These are phyloP conservation scores for Ophioceras dolichostomum DNA, from an alignment of 2,329 filamentous ascomycete species.

Conservation along the genomic window DNA sequence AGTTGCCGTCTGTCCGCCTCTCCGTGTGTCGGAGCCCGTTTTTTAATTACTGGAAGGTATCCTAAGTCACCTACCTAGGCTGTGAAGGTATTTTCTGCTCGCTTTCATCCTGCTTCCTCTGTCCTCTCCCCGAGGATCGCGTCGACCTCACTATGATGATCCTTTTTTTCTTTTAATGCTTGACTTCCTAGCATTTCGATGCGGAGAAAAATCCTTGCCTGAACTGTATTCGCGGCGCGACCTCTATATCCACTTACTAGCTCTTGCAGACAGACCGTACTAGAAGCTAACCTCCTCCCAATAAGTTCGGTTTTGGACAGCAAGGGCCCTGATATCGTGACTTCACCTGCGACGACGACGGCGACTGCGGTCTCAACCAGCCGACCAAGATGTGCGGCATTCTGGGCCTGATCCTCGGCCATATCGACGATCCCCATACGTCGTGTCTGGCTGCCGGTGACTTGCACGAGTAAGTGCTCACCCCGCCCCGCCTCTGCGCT, in stretches of 20 bases:
- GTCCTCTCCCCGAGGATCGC: neutral
- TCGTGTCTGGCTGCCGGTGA: conserved; percentile 42
- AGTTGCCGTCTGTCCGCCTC: too few relatives aligned
- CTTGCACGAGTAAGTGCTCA: too few relatives aligned
- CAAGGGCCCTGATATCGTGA: neutral
- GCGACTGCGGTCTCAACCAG: too few relatives aligned
- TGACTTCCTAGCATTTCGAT: conserved; percentile 2
- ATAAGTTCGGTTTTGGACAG: neutral
- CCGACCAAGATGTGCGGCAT: conserved; percentile 46
- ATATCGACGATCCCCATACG: conserved; percentile 24
- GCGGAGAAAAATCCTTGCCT: conserved; percentile 1
- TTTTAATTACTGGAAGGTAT: too few relatives aligned
- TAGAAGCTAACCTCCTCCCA: neutral
- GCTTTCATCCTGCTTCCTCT: too few relatives aligned
- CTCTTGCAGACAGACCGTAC: neutral
- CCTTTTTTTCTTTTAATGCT: conserved; percentile 4
- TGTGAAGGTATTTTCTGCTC: too few relatives aligned
- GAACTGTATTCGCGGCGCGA: neutral
- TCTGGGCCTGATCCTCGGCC: conserved; percentile 46
- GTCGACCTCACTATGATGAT: conserved; percentile 1
- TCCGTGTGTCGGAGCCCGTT: too few relatives aligned
- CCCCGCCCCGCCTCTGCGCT: too few relatives aligned
- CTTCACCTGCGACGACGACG: too few relatives aligned
- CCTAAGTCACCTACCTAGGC: too few relatives aligned
- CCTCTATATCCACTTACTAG: neutral